Evolutionary conservation across 169 alveolate species (phyloP).

Genomic region (Eimeria brunetti): DNA sequence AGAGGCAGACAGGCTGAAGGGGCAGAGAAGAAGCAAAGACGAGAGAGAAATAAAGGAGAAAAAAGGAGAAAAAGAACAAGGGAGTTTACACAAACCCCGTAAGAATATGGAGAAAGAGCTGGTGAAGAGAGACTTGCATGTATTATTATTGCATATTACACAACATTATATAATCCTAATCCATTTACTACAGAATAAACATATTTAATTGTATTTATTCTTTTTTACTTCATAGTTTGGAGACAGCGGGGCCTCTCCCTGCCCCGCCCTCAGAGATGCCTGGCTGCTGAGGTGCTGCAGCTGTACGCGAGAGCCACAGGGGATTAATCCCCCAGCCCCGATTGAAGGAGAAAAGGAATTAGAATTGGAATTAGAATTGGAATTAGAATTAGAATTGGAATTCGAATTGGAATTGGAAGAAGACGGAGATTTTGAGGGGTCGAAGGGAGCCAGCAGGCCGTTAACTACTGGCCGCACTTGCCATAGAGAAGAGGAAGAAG

Average conservation of each 20-base stretch:
- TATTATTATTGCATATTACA: neutral
- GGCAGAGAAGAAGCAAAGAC: neutral
- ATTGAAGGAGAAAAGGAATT: neutral
- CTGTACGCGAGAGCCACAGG: constrained; percentile 31
- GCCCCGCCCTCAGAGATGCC: constrained; percentile 33
- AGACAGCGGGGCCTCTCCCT: constrained; percentile 51
- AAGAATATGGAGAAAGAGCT: neutral
- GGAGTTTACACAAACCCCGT: too few relatives aligned
- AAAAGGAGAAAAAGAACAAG: neutral
- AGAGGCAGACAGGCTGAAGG: neutral
- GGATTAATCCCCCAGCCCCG: constrained; percentile 71
- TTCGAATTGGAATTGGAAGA: too few relatives aligned
- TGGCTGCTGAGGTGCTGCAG: constrained; percentile 52
- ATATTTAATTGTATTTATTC: too few relatives aligned
- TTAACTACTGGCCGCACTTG: constrained; percentile 9
- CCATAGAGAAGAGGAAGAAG: constrained; percentile 2
- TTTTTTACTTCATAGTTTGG: constrained; percentile 40
- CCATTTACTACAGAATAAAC: neutral
- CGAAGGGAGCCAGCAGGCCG: neutral
- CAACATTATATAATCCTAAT: neutral
- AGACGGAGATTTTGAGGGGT: neutral
- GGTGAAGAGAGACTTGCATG: neutral
- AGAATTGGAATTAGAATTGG: too few relatives aligned
- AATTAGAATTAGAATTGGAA: too few relatives aligned
- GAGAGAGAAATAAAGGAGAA: neutral